Percentiles rank a stretch among this genome's conserved stretches.
phyloP scores from a whole-genome alignment of 331 rosid species.

The Quercus tomentella region DNA sequence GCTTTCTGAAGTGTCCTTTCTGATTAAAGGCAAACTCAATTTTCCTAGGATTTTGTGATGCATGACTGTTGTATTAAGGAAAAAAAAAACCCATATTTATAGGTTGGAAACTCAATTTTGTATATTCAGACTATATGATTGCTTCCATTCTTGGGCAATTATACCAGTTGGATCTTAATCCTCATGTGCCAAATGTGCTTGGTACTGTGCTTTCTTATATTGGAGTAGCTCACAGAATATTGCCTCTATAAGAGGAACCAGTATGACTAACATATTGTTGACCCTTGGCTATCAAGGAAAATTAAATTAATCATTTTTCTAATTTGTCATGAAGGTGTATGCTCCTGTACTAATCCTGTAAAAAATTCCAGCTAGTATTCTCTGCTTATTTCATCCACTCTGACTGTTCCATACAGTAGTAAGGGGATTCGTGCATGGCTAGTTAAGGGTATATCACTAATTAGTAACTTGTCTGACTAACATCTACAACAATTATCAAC shows the following conservation, averaged over 20 bases:
- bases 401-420: no score
- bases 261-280: slow-evolving; percentile 32
- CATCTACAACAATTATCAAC: no score
- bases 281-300: slow-evolving; percentile 3
- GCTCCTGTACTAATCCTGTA: slow-evolving; percentile 1
- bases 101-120: slow-evolving; percentile 79
- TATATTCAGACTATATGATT: slow-evolving; percentile 81
- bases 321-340: not conserved
- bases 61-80: not conserved
- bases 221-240: slow-evolving; percentile 76
- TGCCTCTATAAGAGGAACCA: slow-evolving; percentile 82
- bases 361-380: no score
- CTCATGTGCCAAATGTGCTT: slow-evolving; percentile 74
- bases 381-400: not conserved
- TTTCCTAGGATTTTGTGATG: slow-evolving; percentile 3
- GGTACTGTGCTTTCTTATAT: slow-evolving; percentile 75
- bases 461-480: no score
- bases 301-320: slow-evolving; percentile 1
- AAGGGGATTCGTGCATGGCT: no score
- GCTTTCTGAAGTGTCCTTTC: slow-evolving; percentile 60
- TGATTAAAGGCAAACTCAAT: slow-evolving; percentile 1
- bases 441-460: no score
- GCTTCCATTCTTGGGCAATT: slow-evolving; percentile 81
- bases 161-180: slow-evolving; percentile 76
- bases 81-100: slow-evolving; percentile 4